These are phyloP conservation scores for Gossypium bickii DNA, from an alignment of 345 rosid genomes.

Conservation along the genomic window DNA sequence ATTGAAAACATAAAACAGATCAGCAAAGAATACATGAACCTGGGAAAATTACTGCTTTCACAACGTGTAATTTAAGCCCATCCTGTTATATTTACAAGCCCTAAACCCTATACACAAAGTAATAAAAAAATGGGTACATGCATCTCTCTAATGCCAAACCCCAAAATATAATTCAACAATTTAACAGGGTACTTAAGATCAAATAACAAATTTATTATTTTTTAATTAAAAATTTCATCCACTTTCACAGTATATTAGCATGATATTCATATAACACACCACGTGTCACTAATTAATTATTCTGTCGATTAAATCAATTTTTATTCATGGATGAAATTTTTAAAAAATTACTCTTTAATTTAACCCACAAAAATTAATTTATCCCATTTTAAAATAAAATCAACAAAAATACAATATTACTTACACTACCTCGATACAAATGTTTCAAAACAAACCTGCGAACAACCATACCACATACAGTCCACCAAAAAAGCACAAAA, in stretches of 20 bases:
- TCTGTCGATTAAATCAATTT: too few relatives aligned
- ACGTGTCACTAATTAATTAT: too few relatives aligned
- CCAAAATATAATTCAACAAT: too few relatives aligned
- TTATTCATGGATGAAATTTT: accelerated
- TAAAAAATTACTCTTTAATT: too few relatives aligned
- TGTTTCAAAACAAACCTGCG: too few relatives aligned
- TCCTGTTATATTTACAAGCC: constrained; percentile 23
- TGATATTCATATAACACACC: accelerated
- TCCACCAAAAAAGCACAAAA: neutral
- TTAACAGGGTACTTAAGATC: neutral
- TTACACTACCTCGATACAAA: too few relatives aligned
- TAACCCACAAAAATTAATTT: too few relatives aligned
- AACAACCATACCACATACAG: too few relatives aligned
- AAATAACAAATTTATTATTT: neutral
- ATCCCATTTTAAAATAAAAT: too few relatives aligned
- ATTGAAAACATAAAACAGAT: neutral
- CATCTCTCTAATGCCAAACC: neutral
- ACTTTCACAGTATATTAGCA: too few relatives aligned
- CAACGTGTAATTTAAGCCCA: neutral
- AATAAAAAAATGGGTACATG: neutral
- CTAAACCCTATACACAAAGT: neutral
- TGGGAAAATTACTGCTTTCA: neutral
- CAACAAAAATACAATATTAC: too few relatives aligned
- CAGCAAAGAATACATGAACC: neutral
- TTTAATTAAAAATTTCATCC: neutral